Percentiles rank a stretch among this genome's conserved stretches.
These are phyloP conservation scores for Phytopythium helicoides DNA, from an alignment of 352 stramenopile genomes.

Conservation along the genomic window DNA sequence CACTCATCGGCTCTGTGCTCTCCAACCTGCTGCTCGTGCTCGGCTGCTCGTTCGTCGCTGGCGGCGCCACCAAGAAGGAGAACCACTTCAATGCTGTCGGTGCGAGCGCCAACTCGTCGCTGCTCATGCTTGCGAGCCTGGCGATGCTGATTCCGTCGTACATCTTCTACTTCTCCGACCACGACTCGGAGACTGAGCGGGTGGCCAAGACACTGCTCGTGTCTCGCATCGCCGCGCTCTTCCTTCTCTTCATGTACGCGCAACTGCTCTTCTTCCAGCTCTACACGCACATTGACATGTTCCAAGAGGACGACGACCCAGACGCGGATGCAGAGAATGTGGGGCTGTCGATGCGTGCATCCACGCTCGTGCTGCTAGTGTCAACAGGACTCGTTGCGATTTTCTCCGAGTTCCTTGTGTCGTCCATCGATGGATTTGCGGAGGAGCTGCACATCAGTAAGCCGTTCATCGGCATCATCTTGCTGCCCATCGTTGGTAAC, in stretches of 20 bases:
- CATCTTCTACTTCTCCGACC: constrained; percentile 84
- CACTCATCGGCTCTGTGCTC: constrained; percentile 96
- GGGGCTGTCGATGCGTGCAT: constrained; percentile 75
- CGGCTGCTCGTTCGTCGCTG: constrained; percentile 95
- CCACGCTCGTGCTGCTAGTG: constrained; percentile 72
- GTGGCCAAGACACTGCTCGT: constrained; percentile 71
- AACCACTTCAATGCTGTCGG: constrained; percentile 92
- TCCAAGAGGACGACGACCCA: constrained; percentile 58
- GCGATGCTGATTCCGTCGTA: constrained; percentile 94
- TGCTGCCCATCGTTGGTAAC: constrained; percentile 97
- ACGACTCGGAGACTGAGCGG: constrained; percentile 67
- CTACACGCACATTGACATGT: constrained; percentile 93
- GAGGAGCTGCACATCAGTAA: constrained; percentile 67
- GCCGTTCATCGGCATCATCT: constrained; percentile 93
- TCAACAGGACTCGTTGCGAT: constrained; percentile 90
- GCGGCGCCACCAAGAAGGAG: constrained; percentile 73
- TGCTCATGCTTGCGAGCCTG: constrained; percentile 93
- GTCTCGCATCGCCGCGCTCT: constrained; percentile 76
- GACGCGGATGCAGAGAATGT: constrained; percentile 62
- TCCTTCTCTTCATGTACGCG: constrained; percentile 91
- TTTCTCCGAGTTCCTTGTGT: constrained; percentile 94
- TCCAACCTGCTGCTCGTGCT: constrained; percentile 98
- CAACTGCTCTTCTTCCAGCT: constrained; percentile 96
- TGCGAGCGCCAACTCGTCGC: constrained; percentile 92
- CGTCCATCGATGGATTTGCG: constrained; percentile 79